These are phyloP conservation scores for Solidago caesia DNA, from an alignment of 129 eudicot species.

Conservation along the genomic window DNA sequence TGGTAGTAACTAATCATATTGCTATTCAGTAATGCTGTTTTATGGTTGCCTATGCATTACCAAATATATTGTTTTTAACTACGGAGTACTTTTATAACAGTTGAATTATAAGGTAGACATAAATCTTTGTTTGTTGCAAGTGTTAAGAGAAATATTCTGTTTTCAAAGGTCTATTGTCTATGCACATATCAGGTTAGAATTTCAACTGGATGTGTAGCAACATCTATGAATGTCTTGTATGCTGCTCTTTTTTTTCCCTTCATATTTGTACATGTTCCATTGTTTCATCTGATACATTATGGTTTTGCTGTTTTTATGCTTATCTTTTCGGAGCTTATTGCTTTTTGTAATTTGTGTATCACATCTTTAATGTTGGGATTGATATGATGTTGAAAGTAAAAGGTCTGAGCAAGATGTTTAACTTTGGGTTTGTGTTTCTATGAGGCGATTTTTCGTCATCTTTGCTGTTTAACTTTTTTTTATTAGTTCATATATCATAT, in stretches of 20 bases:
- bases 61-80: background rate
- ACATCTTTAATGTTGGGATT: conserved; percentile 25
- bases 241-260: no score
- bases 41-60: background rate
- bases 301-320: background rate
- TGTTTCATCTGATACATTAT: no score
- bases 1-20: background rate
- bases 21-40: background rate
- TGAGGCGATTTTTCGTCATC: no score
- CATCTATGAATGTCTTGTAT: no score
- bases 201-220: no score
- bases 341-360: background rate
- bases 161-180: no score
- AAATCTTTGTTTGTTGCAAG: no score
- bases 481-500: no score
- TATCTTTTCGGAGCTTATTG: background rate
- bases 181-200: no score
- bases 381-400: conserved; percentile 90
- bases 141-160: no score
- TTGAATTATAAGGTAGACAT: background rate
- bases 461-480: no score
- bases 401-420: conserved; percentile 88
- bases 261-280: background rate
- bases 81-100: background rate
- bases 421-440: no score